phyloP scores from a whole-genome alignment of 208 protist species.

The Tetramitus jugosus region DNA sequence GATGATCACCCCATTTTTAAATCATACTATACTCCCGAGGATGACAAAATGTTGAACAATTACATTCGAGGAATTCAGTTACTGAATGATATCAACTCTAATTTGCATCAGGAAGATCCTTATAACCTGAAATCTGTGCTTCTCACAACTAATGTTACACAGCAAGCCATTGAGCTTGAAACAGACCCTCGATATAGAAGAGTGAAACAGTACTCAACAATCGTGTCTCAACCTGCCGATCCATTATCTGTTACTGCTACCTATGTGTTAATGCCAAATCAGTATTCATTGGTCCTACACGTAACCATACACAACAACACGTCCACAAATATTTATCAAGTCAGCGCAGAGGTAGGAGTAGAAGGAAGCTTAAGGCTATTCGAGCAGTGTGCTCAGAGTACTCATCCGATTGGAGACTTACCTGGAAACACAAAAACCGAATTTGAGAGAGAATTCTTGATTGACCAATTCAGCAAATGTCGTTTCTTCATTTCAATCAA shows the following conservation, averaged over 20 bases:
- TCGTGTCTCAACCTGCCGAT: neutral
- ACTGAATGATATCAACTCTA: neutral
- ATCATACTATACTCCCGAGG: neutral
- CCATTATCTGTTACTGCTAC: neutral
- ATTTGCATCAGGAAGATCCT: neutral
- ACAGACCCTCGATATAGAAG: too few relatives aligned
- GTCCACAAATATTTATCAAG: neutral
- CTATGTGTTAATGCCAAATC: neutral
- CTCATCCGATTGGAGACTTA: neutral
- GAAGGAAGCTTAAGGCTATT: neutral
- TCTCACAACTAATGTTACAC: too few relatives aligned
- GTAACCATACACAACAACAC: neutral
- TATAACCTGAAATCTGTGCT: slow-evolving; percentile 3
- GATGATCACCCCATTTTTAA: slow-evolving; percentile 13
- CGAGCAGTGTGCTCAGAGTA: neutral
- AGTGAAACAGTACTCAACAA: neutral
- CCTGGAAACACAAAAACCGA: neutral
- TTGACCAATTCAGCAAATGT: neutral
- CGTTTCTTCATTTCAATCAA: neutral
- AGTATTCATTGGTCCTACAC: neutral
- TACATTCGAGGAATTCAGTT: slow-evolving; percentile 8
- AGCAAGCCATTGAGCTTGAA: neutral
- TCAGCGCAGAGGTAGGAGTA: neutral
- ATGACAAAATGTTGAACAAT: neutral
- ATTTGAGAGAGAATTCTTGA: slow-evolving; percentile 6